These are phyloP conservation scores for Cardamine chenopodiifolia DNA, from an alignment of 345 rosid genomes.

Conservation along the genomic window DNA sequence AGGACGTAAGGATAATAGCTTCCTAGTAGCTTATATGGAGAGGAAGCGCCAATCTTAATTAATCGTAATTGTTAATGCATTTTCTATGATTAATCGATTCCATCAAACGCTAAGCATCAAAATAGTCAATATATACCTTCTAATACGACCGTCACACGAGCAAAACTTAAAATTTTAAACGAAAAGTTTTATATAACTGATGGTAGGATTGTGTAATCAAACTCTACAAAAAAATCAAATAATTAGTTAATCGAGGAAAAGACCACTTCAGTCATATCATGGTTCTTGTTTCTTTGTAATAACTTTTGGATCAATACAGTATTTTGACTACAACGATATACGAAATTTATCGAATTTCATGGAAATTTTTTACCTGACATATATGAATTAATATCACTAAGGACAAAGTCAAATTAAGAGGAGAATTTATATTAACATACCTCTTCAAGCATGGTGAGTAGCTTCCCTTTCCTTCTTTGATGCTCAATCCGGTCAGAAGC, in stretches of 20 bases:
- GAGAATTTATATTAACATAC: constrained; percentile 56
- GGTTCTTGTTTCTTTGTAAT: constrained; percentile 26
- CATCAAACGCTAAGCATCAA: constrained; percentile 39
- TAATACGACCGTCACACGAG: constrained; percentile 16
- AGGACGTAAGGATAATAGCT: constrained; percentile 29
- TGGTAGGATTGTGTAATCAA: constrained; percentile 40
- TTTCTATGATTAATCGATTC: constrained; percentile 36
- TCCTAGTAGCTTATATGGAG: constrained; percentile 22
- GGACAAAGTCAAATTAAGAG: constrained; percentile 23
- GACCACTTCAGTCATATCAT: constrained; percentile 16
- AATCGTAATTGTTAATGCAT: background rate
- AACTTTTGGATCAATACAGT: background rate
- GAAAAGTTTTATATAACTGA: background rate
- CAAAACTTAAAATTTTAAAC: background rate
- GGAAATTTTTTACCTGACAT: background rate
- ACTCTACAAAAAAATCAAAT: constrained; percentile 54
- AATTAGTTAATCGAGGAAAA: background rate
- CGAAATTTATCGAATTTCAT: constrained; percentile 1
- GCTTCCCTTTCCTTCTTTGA: constrained; percentile 94
- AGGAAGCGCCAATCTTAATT: constrained; percentile 30
- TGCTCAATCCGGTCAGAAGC: constrained; percentile 90
- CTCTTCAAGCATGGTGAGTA: constrained; percentile 97
- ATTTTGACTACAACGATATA: background rate
- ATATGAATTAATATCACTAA: constrained; percentile 1
- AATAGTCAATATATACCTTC: constrained; percentile 11